Evolutionary conservation across 2,329 filamentous ascomycete species (phyloP).

Genomic region (Colletotrichum sidae): DNA sequence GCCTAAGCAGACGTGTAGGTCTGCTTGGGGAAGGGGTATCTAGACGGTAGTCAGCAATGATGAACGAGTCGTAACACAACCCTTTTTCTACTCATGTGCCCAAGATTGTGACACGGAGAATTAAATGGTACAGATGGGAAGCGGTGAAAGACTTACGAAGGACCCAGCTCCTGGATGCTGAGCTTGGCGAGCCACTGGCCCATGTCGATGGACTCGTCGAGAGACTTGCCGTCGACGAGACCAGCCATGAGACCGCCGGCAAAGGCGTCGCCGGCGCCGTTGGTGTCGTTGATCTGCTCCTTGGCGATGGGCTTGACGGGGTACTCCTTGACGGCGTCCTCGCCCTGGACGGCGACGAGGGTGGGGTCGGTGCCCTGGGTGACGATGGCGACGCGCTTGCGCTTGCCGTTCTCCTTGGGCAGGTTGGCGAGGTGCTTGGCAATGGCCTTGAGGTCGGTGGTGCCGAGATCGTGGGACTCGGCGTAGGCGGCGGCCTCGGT

Average conservation of each 20-base stretch:
- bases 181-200: conserved; percentile 96
- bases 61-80: not conserved
- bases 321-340: conserved; percentile 79
- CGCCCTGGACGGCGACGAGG: conserved; percentile 81
- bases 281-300: conserved; percentile 92
- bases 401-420: conserved; percentile 90
- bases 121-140: not conserved
- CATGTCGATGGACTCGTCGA: conserved; percentile 86
- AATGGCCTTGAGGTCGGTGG: conserved; percentile 84
- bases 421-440: conserved; percentile 86
- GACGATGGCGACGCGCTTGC: conserved; percentile 87
- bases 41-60: conserved; percentile 48
- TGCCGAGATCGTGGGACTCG: conserved; percentile 79
- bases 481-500: conserved; percentile 91
- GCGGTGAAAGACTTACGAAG: conserved; percentile 77
- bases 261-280: conserved; percentile 96
- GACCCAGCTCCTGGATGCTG: conserved; percentile 94
- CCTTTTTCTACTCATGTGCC: conserved; percentile 28
- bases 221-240: conserved; percentile 83
- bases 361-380: conserved; percentile 96
- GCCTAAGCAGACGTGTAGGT: conserved; percentile 67
- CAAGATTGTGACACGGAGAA: too few relatives aligned
- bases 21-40: conserved; percentile 87
- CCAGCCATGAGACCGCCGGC: conserved; percentile 94
- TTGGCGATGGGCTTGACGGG: conserved; percentile 83